Evolutionary conservation across 2,329 filamentous ascomycete genomes (phyloP), one percentile per base, ranked within the genome.

Genomic region (Lasiodiplodia hormozganensis): DNA sequence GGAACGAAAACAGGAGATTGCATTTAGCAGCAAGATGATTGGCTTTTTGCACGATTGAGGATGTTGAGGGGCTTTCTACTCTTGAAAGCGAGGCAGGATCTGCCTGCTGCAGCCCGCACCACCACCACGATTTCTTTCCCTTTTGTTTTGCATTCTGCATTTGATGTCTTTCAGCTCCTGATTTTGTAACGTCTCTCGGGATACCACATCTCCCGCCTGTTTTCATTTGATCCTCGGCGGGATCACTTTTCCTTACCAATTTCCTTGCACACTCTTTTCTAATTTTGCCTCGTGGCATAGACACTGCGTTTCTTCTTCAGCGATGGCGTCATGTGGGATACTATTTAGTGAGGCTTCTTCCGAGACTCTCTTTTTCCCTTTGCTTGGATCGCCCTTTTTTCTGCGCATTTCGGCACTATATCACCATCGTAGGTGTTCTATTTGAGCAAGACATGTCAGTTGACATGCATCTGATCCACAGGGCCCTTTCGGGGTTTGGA

Each of bases 251-350:
- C 40, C 36, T 62, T 62, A 34, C 2, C 40, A 21, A 18, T 43
- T 11, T 23, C 40, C 28, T 18, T 25, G 8, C 16, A 21, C 14
- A 7, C n/a, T 21, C 31, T 7, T 49, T 51, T 25, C 8, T 49
- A 62, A 62, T 51, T 7, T 6, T 11, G 25, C 47, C 40, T 11
- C 11, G 23, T 11, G 58, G 58, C 14, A 34, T 51, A 49, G 23
- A 31, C n/a, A 28, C 25, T 34, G 58, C 28, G 31, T 62, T 21
- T 62, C 21, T 47, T 47, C 43, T 47, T 23, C 16, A 62, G 58
- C 58, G 58, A 62, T 18, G 58, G 58, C 58, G 40, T 62, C 47
- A 36, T 23, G 25, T 62, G 58, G 40, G 25, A 57, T 51, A 12
- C 53, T 49, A 31, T 3, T 62, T 23, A 21, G 43, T 47, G 43